Conservation (phyloP, 225 moss, liverwort and hornwort genomes). For the Rhytidiadelphus loreus region DNA sequence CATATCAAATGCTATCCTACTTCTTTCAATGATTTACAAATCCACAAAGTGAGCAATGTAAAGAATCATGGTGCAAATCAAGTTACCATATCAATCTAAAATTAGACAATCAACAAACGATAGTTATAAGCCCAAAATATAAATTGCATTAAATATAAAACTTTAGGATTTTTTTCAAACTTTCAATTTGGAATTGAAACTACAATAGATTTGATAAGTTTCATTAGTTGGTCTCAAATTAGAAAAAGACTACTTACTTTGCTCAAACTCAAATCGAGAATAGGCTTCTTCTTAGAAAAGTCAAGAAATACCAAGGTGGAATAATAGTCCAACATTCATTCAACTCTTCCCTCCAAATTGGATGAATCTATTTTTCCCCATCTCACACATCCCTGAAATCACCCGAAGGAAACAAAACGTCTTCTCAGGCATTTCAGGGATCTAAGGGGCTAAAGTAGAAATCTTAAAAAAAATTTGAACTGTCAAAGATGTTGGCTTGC, state of each 20-base stretch:
- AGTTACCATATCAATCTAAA: not conserved
- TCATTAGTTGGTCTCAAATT: not conserved
- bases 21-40: no score
- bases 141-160: not conserved
- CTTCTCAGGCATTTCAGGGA: not conserved
- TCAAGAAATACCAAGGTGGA: not conserved
- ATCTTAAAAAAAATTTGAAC: not conserved
- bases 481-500: not conserved
- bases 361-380: not conserved
- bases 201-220: not conserved
- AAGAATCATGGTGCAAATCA: not conserved
- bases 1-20: no score
- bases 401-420: not conserved
- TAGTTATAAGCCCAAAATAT: not conserved
- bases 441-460: not conserved
- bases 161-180: not conserved
- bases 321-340: not conserved
- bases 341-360: not conserved
- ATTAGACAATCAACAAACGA: not conserved
- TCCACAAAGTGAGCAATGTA: no score
- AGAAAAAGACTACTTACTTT: not conserved
- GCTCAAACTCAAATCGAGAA: not conserved
- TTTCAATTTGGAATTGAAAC: not conserved
- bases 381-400: not conserved
- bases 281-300: not conserved